Base-by-base conservation (phyloP, 768 basidiomycete genomes). In the Boletus rubescentipes region DNA sequence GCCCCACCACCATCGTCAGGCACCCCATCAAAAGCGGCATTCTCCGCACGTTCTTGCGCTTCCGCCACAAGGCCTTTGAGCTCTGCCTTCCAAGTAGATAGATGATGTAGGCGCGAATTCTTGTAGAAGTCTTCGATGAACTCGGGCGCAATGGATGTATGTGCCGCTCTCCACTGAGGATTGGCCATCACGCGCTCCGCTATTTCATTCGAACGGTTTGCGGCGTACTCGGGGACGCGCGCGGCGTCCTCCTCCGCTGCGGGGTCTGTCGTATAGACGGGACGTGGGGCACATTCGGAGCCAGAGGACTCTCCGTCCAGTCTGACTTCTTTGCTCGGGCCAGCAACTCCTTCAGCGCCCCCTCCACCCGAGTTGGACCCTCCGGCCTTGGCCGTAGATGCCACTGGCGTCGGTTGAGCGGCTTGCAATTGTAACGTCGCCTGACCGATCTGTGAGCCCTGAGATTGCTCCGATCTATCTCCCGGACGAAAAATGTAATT, bases 71-170 rank as follows among this genome's bases (percentile, higher is more conserved):
- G 79, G 15, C 77, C 75, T 63, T 85, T 86, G 36, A 98, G 77
- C 63, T 98, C 95, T 0, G 90, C 81, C 69, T 98, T 99, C 91
- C 92, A 96, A 2, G 84, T 87, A 6, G 90, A 86, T 11, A 99
- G 72, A 64, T 95, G 89, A 61, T 99, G 97, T n/a, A 99, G 75
- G 2, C 97, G 87, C 1, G 89, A 93, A 65, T 97, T 88, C 66
- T 82, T 83, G 72, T 85, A 86, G 65, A 85, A 96, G 0, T 83
- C 87, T 38, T 92, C 86, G 51, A 98, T 86, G 69, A 95, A 99
- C 56, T 86, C 89, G 0, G 88, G 83, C 1, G 91, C 87, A 9
- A 84, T 81, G 9, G 93, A 89, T 0, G 97, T 99, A 68, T 99
- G 85, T 20, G 87, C 85, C 20, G 82, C 80, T 18, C 92, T 82